phyloP scores from a whole-genome alignment of 441 rosid genomes.

The Hura crepitans region DNA sequence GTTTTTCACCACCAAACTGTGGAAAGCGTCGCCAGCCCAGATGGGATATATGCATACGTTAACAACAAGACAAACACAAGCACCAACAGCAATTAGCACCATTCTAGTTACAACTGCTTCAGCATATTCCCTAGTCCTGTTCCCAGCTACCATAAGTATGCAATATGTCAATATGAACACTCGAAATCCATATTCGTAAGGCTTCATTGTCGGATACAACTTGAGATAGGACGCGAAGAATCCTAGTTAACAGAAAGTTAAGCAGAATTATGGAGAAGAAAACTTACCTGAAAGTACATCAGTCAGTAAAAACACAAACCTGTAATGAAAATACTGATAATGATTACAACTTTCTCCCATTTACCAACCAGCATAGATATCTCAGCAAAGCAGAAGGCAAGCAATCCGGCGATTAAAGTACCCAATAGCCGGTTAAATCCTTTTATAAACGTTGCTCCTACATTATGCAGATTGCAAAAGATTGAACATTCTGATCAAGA shows the following conservation, averaged over 20 bases:
- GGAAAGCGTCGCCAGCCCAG: constrained; percentile 90
- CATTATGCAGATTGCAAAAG: not conserved
- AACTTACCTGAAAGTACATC: not conserved
- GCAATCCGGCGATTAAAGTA: constrained; percentile 31
- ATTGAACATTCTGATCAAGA: not conserved
- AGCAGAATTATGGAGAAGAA: not conserved
- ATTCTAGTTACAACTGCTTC: constrained; percentile 57
- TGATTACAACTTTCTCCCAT: constrained; percentile 29
- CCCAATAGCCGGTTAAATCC: constrained; percentile 36
- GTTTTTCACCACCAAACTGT: constrained; percentile 74
- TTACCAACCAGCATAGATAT: constrained; percentile 27
- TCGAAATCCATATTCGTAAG: constrained; percentile 75
- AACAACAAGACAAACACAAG: constrained; percentile 54
- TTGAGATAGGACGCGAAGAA: constrained; percentile 52
- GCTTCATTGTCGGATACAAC: constrained; percentile 64
- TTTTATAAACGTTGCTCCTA: constrained; percentile 34
- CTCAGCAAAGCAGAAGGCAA: constrained; percentile 33
- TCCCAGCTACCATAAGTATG: constrained; percentile 73
- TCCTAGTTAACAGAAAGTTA: constrained; percentile 34
- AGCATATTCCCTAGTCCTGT: constrained; percentile 41
- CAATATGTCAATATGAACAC: constrained; percentile 80
- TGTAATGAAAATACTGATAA: constrained; percentile 28
- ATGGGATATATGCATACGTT: constrained; percentile 67
- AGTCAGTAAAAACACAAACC: constrained; percentile 20
- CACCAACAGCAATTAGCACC: constrained; percentile 60